A percentile compares a stretch with the other conserved stretches of the same genome.
These are phyloP conservation scores for Platanthera guangdongensis DNA, from an alignment of 106 monocot species.

Conservation along the genomic window DNA sequence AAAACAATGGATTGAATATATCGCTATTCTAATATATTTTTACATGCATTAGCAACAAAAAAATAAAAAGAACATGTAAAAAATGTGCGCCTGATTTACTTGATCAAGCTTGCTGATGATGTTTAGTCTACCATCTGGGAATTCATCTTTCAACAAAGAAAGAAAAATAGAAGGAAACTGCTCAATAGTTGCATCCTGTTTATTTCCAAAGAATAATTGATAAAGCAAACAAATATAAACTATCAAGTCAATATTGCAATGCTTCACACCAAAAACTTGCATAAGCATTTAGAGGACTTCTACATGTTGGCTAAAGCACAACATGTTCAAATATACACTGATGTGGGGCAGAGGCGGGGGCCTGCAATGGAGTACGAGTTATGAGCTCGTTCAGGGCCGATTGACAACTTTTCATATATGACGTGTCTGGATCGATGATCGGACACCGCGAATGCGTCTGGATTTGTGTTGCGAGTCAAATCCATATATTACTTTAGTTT, in stretches of 20 bases:
- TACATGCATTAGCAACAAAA: neutral
- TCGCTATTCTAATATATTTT: neutral
- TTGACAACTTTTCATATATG: no score
- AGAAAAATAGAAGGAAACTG: slow-evolving; percentile 91
- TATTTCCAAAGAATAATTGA: slow-evolving; percentile 2
- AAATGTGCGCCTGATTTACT: slow-evolving; percentile 71
- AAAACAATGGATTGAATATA: neutral
- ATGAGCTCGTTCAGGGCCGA: no score
- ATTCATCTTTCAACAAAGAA: slow-evolving; percentile 87
- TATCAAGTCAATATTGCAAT: neutral
- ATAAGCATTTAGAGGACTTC: neutral
- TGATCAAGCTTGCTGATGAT: slow-evolving; percentile 98
- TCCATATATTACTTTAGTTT: no score
- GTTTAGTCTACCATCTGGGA: slow-evolving; percentile 90
- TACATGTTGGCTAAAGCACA: neutral
- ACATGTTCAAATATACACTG: neutral
- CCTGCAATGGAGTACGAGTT: no score
- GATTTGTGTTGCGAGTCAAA: no score
- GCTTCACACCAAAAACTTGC: neutral
- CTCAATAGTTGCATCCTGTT: slow-evolving; percentile 82
- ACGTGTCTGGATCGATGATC: no score
- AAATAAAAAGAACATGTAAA: neutral
- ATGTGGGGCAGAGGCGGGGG: no score
- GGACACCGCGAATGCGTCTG: no score
- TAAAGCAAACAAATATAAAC: neutral